Base-by-base conservation (phyloP, 2,329 filamentous ascomycete genomes). In the Aspergillus eucalypticola region DNA sequence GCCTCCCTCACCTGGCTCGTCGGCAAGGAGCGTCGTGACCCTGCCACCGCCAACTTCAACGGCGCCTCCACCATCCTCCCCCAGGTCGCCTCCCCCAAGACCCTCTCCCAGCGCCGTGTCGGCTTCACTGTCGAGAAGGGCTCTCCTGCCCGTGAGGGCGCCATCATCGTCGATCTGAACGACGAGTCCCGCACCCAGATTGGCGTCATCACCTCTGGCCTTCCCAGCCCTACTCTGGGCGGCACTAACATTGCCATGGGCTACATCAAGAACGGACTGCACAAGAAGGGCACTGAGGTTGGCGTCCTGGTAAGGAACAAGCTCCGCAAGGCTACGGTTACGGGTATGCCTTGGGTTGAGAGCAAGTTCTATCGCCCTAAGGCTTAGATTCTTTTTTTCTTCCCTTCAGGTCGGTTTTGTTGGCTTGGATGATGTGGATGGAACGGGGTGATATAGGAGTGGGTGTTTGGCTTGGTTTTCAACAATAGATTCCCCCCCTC, bases 191-290 rank as follows among this genome's bases (percentile, higher is more conserved):
- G 73, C 42, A 74, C 89, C 67, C 85, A 86, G 67, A 83, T 98
- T 58, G 95, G 95, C 13, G 84, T 82, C 38, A 83, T 99, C 63
- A 99, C 95, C 5, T 96, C 91, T 67, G 95, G 95, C 15, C 91
- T 92, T 66, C 95, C 95, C 0, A 93, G 90, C 72, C 95, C 95
- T 2, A 91, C 89, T 0, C 80, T 97, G 51, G 88, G 88, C 65
- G 78, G 78, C 3, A 90, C 90, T 81, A 97, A 98, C 76, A 94
- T 99, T 64, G 92, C 94, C 59, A 99, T 99, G 95, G 95, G 89
- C 0, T 96, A 96, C 73, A 83, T 97, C 72, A 86, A 87, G 77
- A 87, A 90, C 64, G 91, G 91, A 0, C 79, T 88, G 73, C 91
- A 96, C 76, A 96, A 96, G 83, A 83, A 85, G 32, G 92, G 92